Percentiles rank a stretch among this genome's conserved stretches.
phyloP scores from a whole-genome alignment of 306 rosid genomes.

The Elaeagnus macrophylla region DNA sequence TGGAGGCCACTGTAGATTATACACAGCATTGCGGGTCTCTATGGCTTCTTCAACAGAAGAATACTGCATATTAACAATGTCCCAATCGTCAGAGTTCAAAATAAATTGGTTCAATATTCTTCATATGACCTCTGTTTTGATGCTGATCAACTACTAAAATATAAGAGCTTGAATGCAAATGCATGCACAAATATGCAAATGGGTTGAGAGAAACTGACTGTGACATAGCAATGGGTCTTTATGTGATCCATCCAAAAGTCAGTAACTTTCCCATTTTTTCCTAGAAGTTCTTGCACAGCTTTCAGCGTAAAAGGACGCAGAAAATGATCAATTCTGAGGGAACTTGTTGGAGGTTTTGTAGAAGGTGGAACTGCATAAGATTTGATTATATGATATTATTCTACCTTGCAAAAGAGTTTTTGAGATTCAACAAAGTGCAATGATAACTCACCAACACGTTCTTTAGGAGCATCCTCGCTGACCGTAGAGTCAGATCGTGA shows the following conservation, averaged over 20 bases:
- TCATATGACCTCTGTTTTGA: not conserved
- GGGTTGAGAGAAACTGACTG: constrained; percentile 45
- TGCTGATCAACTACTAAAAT: not conserved
- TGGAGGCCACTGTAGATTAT: constrained; percentile 94
- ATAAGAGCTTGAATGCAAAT: not conserved
- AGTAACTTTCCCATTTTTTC: constrained; percentile 64
- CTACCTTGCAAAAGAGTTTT: not conserved
- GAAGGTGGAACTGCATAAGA: constrained; percentile 77
- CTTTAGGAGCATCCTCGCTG: constrained; percentile 59
- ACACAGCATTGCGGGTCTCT: constrained; percentile 82
- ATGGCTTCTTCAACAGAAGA: constrained; percentile 70
- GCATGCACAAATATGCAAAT: not conserved
- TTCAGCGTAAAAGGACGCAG: constrained; percentile 95
- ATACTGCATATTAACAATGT: constrained; percentile 43
- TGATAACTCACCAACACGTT: constrained; percentile 74
- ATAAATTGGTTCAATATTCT: not conserved
- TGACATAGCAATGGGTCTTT: constrained; percentile 96
- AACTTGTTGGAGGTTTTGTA: constrained; percentile 60
- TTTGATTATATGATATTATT: not conserved
- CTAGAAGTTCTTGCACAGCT: constrained; percentile 91
- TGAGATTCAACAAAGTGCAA: constrained; percentile 2
- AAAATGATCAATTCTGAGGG: constrained; percentile 76
- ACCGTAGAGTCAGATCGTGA: constrained; percentile 63
- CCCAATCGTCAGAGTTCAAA: not conserved
- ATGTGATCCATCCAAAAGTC: constrained; percentile 99